Conservation (phyloP, 2,329 filamentous ascomycete genomes). For the Fusarium scirpi region DNA sequence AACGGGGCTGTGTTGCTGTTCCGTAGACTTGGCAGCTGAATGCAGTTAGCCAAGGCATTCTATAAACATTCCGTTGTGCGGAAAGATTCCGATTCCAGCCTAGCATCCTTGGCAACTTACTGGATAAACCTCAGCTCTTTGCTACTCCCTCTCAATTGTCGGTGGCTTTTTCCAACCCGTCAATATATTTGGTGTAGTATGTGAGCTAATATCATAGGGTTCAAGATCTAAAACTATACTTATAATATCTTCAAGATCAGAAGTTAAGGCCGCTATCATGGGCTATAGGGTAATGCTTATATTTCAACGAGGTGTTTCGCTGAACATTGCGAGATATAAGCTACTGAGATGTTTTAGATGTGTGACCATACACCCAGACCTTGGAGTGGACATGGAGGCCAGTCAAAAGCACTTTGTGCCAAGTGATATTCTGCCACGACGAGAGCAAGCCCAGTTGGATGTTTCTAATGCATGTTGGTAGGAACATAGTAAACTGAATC, state of each 20-base stretch:
- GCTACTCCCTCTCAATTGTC: fast-evolving
- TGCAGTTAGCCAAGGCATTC: neutral
- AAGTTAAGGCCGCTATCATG: neutral
- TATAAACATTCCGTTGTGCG: neutral
- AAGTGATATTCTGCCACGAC: too few species aligned
- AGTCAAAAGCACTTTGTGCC: too few species aligned
- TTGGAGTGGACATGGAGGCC: too few species aligned
- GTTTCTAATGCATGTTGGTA: too few species aligned
- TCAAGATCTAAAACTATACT: fast-evolving
- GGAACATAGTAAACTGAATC: too few species aligned
- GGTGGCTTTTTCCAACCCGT: fast-evolving
- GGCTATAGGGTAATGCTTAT: neutral
- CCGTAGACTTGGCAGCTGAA: neutral
- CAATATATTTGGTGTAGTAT: fast-evolving
- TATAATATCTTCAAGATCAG: fast-evolving
- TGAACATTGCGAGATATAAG: fast-evolving
- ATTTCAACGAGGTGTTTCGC: neutral
- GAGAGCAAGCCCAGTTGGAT: too few species aligned
- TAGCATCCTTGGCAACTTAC: neutral
- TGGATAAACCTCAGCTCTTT: fast-evolving
- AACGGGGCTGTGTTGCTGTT: neutral
- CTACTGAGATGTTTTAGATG: too few species aligned
- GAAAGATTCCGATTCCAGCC: neutral
- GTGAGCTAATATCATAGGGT: fast-evolving
- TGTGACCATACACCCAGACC: too few species aligned